phyloP scores from a whole-genome alignment of 345 rosid genomes.

The Gossypium stocksii region DNA sequence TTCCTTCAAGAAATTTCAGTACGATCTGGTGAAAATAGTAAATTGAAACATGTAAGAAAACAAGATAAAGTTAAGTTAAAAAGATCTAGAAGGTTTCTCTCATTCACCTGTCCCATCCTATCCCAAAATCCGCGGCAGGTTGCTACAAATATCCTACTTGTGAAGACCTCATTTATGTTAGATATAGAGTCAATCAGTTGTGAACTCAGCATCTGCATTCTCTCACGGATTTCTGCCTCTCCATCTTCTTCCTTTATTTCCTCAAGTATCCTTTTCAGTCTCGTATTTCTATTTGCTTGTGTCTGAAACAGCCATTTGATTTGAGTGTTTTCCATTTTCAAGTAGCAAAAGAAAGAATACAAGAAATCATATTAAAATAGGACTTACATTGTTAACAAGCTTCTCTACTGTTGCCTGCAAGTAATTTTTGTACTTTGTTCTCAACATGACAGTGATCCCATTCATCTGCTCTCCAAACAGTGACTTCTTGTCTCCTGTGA shows the following conservation, averaged over 20 bases:
- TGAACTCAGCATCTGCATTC: conserved; percentile 67
- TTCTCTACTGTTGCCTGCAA: conserved; percentile 90
- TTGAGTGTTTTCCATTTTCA: background rate
- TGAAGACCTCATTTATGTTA: conserved; percentile 73
- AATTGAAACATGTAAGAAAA: conserved; percentile 2
- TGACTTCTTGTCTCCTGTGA: conserved; percentile 65
- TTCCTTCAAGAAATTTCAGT: conserved; percentile 87
- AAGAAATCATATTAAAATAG: background rate
- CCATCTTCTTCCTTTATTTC: conserved; percentile 91
- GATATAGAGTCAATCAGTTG: conserved; percentile 70
- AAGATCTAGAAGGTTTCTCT: background rate
- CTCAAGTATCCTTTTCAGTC: conserved; percentile 79
- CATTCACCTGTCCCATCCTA: conserved; percentile 79
- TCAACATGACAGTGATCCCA: conserved; percentile 74
- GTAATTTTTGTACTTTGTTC: conserved; percentile 91
- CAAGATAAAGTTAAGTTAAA: background rate
- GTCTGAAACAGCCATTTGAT: conserved; percentile 36
- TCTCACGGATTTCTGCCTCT: conserved; percentile 80
- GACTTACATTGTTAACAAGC: conserved; percentile 77
- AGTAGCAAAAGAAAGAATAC: background rate
- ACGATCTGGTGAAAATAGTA: conserved; percentile 40
- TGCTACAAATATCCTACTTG: conserved; percentile 75
- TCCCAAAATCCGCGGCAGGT: conserved; percentile 91
- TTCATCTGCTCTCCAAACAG: conserved; percentile 89
- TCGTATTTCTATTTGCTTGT: conserved; percentile 66